phyloP scores from a whole-genome alignment of 257 asterid species.

The Nemophila menziesii region DNA sequence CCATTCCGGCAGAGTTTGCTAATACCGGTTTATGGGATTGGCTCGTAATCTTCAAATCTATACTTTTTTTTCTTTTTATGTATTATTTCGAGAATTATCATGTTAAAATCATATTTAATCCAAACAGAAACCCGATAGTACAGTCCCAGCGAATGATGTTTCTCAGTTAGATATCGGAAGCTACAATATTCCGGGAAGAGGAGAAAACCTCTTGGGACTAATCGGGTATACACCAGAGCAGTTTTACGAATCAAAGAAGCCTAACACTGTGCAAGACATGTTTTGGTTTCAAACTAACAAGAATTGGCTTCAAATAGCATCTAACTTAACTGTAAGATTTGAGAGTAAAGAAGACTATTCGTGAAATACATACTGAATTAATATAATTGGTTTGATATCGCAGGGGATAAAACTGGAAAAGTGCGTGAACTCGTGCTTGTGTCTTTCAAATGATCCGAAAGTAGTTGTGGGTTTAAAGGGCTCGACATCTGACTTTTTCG shows the following conservation, averaged over 20 bases:
- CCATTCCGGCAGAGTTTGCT: constrained; percentile 34
- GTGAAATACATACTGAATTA: no score
- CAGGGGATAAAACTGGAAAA: constrained; percentile 36
- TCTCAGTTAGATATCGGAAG: constrained; percentile 27
- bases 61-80: neutral
- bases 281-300: constrained; percentile 33
- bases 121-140: constrained; percentile 36
- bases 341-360: no score
- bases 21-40: constrained; percentile 62
- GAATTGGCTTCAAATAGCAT: constrained; percentile 35
- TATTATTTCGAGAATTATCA: neutral
- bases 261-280: constrained; percentile 16
- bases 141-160: constrained; percentile 24
- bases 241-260: constrained; percentile 28
- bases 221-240: constrained; percentile 37
- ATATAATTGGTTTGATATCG: neutral
- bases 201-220: constrained; percentile 33
- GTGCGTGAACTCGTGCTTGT: constrained; percentile 39
- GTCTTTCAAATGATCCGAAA: constrained; percentile 39
- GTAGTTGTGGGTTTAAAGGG: constrained; percentile 40
- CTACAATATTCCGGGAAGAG: constrained; percentile 38
- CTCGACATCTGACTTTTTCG: constrained; percentile 34
- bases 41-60: constrained; percentile 28
- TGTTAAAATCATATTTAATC: neutral
- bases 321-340: constrained; percentile 28